Percentiles rank a stretch among this genome's conserved stretches.
phyloP scores from a whole-genome alignment of 1,284 basidiomycete species.

The Cryptococcus floricola region DNA sequence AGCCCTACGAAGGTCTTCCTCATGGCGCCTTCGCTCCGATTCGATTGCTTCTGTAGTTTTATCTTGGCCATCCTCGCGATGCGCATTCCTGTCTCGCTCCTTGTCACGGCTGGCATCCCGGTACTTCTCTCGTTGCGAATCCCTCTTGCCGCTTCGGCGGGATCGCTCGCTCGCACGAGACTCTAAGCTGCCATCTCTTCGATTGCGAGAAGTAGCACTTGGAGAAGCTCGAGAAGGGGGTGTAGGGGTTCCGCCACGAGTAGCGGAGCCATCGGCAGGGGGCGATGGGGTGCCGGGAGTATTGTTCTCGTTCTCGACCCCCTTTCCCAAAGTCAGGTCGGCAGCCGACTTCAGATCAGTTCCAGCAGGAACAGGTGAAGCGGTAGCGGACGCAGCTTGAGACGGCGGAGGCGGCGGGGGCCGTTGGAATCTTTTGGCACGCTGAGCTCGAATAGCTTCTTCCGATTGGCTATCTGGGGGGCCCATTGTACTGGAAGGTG shows the following conservation, averaged over 20 bases:
- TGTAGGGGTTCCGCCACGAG: slow-evolving; percentile 10
- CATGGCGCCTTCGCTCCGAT: too few species aligned
- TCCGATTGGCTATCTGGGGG: slow-evolving; percentile 33
- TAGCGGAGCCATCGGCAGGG: neutral
- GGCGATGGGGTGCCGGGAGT: neutral
- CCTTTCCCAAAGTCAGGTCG: neutral
- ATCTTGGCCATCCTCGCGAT: slow-evolving; percentile 11
- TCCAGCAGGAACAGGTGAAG: neutral
- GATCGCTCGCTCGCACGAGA: slow-evolving; percentile 32
- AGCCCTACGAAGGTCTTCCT: neutral
- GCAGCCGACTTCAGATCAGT: neutral
- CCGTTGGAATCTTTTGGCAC: slow-evolving; percentile 28
- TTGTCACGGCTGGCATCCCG: slow-evolving; percentile 26
- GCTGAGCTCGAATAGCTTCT: slow-evolving; percentile 34
- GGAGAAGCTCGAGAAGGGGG: slow-evolving; percentile 12
- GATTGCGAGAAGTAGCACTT: slow-evolving; percentile 1
- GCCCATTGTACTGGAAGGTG: slow-evolving; percentile 21
- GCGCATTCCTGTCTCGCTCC: slow-evolving; percentile 26
- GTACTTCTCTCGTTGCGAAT: slow-evolving; percentile 33
- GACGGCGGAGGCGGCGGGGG: slow-evolving; percentile 16
- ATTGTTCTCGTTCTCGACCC: neutral
- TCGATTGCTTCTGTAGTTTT: neutral
- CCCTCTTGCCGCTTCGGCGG: slow-evolving; percentile 29
- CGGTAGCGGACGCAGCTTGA: neutral
- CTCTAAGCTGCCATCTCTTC: slow-evolving; percentile 37